Evolutionary conservation across 2,329 filamentous ascomycete species (phyloP).

Genomic region (Arthrobotrys entomopaga): DNA sequence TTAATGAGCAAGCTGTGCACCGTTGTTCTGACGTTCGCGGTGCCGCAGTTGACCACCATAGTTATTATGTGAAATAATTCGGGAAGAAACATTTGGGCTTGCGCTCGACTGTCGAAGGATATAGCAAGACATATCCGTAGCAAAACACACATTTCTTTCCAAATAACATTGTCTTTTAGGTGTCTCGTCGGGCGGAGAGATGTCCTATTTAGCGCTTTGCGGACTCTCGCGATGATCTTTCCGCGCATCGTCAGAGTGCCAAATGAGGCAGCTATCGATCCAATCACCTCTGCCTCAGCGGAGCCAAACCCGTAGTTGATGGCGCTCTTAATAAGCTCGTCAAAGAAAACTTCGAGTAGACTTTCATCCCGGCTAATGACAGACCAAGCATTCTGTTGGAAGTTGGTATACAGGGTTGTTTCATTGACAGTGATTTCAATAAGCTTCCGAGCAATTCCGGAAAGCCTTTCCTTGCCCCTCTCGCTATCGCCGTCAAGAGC

Average conservation of each 20-base stretch:
- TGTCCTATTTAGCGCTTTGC: slow-evolving; percentile 74
- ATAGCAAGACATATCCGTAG: slow-evolving; percentile 74
- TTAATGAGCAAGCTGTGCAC: slow-evolving; percentile 74
- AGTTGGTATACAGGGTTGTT: slow-evolving; percentile 68
- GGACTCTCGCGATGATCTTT: slow-evolving; percentile 72
- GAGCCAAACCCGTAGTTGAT: slow-evolving; percentile 66
- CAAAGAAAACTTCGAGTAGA: slow-evolving; percentile 73
- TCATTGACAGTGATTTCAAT: slow-evolving; percentile 74
- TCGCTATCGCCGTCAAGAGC: slow-evolving; percentile 71
- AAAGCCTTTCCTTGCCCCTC: slow-evolving; percentile 73
- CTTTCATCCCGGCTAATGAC: slow-evolving; percentile 73
- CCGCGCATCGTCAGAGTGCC: slow-evolving; percentile 74
- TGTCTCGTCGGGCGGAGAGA: slow-evolving; percentile 74
- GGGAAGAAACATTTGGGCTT: slow-evolving; percentile 74
- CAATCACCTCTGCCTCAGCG: slow-evolving; percentile 71
- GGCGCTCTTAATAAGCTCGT: slow-evolving; percentile 74
- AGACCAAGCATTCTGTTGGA: slow-evolving; percentile 76
- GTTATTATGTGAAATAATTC: slow-evolving; percentile 77
- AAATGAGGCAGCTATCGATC: slow-evolving; percentile 72
- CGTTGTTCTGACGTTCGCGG: slow-evolving; percentile 68
- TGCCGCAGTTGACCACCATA: slow-evolving; percentile 75
- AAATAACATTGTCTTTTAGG: slow-evolving; percentile 74
- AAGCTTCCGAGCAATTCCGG: slow-evolving; percentile 72
- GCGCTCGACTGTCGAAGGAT: slow-evolving; percentile 74
- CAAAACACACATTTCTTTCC: slow-evolving; percentile 75